Evolutionary conservation across 2,329 filamentous ascomycete genomes (phyloP).

Genomic region (Leptographium flavum): DNA sequence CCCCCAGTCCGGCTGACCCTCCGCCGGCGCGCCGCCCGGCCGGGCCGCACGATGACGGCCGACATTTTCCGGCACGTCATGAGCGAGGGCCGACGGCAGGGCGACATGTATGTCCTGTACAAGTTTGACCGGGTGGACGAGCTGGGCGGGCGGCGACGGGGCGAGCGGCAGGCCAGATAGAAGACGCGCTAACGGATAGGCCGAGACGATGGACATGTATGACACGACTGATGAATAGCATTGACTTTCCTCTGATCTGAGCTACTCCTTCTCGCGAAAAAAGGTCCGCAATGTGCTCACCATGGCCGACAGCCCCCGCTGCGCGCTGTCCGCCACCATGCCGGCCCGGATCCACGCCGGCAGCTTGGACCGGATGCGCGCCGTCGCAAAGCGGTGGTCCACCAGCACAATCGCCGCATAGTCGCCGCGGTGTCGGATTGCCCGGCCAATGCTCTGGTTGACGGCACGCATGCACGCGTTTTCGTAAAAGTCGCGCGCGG

Average conservation of each 20-base stretch:
- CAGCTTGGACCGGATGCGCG: constrained; percentile 62
- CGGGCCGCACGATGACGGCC: background rate
- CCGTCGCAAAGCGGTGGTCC: constrained; percentile 63
- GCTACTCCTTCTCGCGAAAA: constrained; percentile 42
- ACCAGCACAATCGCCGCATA: constrained; percentile 83
- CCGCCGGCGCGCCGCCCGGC: background rate
- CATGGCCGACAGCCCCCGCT: constrained; percentile 38
- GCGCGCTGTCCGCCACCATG: constrained; percentile 35
- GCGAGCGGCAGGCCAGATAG: too few species aligned
- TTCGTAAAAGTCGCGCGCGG: constrained; percentile 67
- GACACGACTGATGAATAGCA: too few species aligned
- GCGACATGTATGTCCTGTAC: constrained; percentile 5
- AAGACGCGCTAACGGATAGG: too few species aligned
- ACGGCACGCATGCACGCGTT: constrained; percentile 95
- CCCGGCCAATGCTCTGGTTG: constrained; percentile 89
- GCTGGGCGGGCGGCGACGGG: constrained; percentile 7
- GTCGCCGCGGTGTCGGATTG: constrained; percentile 75
- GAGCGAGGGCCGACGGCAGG: background rate
- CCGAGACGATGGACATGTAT: too few species aligned
- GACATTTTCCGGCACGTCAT: background rate
- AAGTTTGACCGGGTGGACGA: constrained; percentile 11
- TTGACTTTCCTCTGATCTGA: too few species aligned
- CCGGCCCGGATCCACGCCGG: constrained; percentile 79
- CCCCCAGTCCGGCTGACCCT: background rate
- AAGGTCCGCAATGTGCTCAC: constrained; percentile 45